Evolutionary conservation across 169 alveolate genomes (phyloP), one percentile per base, ranked within the genome.

Genomic region (Plasmodium vinckei): DNA sequence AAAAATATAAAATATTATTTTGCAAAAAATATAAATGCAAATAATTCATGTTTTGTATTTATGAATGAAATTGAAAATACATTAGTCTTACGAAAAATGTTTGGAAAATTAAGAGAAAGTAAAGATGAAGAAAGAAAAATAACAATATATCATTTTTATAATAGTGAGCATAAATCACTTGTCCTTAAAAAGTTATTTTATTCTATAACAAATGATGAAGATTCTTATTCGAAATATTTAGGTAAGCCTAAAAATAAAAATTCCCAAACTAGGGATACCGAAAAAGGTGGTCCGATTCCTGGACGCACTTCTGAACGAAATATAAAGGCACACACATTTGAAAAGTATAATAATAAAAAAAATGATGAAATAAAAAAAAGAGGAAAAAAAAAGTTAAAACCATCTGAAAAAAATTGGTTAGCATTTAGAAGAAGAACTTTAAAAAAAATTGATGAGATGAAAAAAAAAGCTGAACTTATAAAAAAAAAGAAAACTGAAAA

Each of bases 401-500:
- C 54, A 42, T 42, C 72, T 47, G 90, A 82, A 47, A 65, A 82
- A 63, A 82, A 82, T 25, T 82, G 90, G 90, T 39, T 82, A 60
- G 19, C 77, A 5, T 82, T 82, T 64, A 65, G 90, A 47, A 82
- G 90, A 53, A 67, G 82, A 49, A 82, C 84, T 9, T 61, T 82
- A 23, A 82, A 82, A 67, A 82, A 82, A 82, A 82, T 82, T 49
- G 90, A 82, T 10, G 90, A 82, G 15, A 82, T 82, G 90, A 82
- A 82, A 71, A 70, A 82, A 54, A 82, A 82, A 49, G 90, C 90
- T 27, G 84, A 82, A 54, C 65, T 82, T 12, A 54, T 82, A 19
- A 82, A 82, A 71, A 82, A 65, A 51, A 70, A 53, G 13, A 82
- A 82, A 42, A 51, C 44, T 61, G 69, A 82, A 67, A 82, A 82